phyloP scores from a whole-genome alignment of 2,329 filamentous ascomycete species.

The Phaeosphaeria sp. region DNA sequence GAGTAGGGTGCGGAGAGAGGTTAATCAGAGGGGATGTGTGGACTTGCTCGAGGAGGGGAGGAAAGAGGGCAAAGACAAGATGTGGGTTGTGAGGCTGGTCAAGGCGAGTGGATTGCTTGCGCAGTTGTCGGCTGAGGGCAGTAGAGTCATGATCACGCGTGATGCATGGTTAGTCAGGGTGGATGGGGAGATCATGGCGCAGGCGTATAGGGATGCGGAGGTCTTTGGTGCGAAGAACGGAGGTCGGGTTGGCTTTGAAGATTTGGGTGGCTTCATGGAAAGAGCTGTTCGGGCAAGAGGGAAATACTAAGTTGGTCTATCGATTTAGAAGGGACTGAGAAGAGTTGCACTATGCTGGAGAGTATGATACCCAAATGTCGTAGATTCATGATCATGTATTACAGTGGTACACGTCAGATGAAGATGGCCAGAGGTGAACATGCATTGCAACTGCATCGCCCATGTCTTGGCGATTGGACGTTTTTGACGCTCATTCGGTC shows the following conservation, averaged over 20 bases:
- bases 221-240: constrained; percentile 29
- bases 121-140: constrained; percentile 29
- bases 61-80: constrained; percentile 48
- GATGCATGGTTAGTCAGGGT: constrained; percentile 53
- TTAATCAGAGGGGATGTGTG: constrained; percentile 31
- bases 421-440: neutral
- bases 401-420: neutral
- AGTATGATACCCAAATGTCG: neutral
- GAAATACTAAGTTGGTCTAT: constrained; percentile 8
- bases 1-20: constrained; percentile 30
- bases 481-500: neutral
- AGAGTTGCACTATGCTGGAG: neutral
- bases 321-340: neutral
- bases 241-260: constrained; percentile 44
- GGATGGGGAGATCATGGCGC: constrained; percentile 47
- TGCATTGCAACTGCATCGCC: neutral
- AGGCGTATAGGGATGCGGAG: constrained; percentile 47
- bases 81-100: constrained; percentile 54
- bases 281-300: constrained; percentile 37
- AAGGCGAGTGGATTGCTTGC: constrained; percentile 49
- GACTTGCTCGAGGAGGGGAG: constrained; percentile 51
- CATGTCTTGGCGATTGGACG: neutral
- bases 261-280: constrained; percentile 50
- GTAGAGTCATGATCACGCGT: constrained; percentile 51
- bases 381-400: neutral